These are phyloP conservation scores for Cryptosporidium baileyi DNA, from an alignment of 169 alveolate genomes.

Conservation along the genomic window DNA sequence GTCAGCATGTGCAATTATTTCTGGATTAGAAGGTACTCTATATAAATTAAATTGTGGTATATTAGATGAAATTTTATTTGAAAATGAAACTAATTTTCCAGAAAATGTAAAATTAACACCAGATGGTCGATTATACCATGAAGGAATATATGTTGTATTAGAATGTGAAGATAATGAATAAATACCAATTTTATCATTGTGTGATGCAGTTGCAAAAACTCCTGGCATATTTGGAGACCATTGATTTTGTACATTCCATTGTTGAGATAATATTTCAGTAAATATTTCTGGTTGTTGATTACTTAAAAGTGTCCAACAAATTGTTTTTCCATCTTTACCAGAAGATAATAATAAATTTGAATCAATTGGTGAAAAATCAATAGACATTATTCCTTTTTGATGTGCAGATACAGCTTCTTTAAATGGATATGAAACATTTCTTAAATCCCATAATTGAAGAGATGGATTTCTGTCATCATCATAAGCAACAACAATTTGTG, in stretches of 20 bases:
- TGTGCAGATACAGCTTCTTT: conserved; percentile 80
- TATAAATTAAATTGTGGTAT: conserved; percentile 24
- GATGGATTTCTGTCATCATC: conserved; percentile 85
- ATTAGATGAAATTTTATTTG: not conserved
- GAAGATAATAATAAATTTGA: conserved; percentile 80
- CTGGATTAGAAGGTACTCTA: conserved; percentile 69
- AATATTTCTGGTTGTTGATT: conserved; percentile 67
- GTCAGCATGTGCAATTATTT: conserved; percentile 67
- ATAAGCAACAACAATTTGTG: conserved; percentile 82
- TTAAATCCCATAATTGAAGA: conserved; percentile 84
- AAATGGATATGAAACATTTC: conserved; percentile 82
- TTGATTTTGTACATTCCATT: conserved; percentile 73
- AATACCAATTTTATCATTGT: conserved; percentile 73
- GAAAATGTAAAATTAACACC: conserved; percentile 76
- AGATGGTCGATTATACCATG: conserved; percentile 72
- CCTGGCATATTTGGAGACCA: conserved; percentile 79
- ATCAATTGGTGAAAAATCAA: conserved; percentile 80
- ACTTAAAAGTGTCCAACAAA: conserved; percentile 80
- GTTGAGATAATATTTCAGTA: conserved; percentile 71
- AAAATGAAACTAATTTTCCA: conserved; percentile 70
- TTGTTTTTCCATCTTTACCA: conserved; percentile 80
- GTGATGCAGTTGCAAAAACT: conserved; percentile 75
- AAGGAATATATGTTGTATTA: conserved; percentile 75
- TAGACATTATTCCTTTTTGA: conserved; percentile 82
- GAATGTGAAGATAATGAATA: conserved; percentile 73